Percentiles rank a stretch among this genome's conserved stretches.
Conservation (phyloP, 805 yeast species). For the Kodamaea laetipori region DNA sequence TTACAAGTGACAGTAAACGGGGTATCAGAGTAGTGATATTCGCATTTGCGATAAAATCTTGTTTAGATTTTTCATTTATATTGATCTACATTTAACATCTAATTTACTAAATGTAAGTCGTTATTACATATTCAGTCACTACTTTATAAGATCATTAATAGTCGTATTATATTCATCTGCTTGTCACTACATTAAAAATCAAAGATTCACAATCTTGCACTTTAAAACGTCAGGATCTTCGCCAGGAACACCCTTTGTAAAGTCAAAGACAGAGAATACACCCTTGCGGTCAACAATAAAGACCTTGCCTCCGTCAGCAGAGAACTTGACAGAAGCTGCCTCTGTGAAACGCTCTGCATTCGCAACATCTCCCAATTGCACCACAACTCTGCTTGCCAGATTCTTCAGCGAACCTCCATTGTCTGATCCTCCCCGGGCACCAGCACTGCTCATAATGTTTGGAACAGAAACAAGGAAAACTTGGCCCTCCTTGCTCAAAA, state of each 20-base stretch:
- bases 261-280: conserved; percentile 74
- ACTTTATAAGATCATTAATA: too few species aligned
- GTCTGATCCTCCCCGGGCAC: conserved; percentile 8
- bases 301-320: conserved; percentile 78
- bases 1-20: too few species aligned
- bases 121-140: too few species aligned
- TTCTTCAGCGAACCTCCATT: conserved; percentile 19
- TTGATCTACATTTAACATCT: too few species aligned
- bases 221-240: conserved; percentile 66
- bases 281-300: conserved; percentile 83
- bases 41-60: too few species aligned
- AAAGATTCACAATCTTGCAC: conserved; percentile 53
- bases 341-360: conserved; percentile 71
- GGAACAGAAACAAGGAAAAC: conserved; percentile 70
- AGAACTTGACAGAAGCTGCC: conserved; percentile 77
- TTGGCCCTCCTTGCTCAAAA: conserved; percentile 75
- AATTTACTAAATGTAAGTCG: too few species aligned
- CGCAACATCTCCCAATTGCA: conserved; percentile 74
- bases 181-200: neutral
- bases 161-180: too few species aligned
- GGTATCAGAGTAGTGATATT: too few species aligned
- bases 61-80: too few species aligned
- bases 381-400: conserved; percentile 48
- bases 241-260: conserved; percentile 79
- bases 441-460: conserved; percentile 28